These are phyloP conservation scores for Silybum marianum DNA, from an alignment of 129 eudicot species.

Conservation along the genomic window DNA sequence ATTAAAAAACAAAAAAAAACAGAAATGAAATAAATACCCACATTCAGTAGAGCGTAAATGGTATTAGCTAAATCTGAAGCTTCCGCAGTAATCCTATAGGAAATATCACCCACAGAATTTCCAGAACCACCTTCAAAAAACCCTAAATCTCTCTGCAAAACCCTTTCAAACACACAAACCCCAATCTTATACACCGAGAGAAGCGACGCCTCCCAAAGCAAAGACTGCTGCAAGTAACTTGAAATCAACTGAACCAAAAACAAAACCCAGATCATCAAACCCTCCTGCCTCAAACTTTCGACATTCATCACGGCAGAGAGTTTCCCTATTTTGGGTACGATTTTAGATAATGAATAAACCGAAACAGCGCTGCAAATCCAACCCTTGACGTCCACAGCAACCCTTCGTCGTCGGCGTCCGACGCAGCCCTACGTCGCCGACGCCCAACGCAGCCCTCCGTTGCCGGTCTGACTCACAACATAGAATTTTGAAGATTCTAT, in stretches of 20 bases:
- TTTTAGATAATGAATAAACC: constrained; percentile 61
- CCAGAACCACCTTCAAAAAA: constrained; percentile 74
- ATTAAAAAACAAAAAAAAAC: too few species aligned
- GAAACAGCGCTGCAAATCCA: constrained; percentile 82
- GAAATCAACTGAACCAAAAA: constrained; percentile 51
- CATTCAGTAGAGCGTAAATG: constrained; percentile 65
- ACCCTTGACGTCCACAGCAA: constrained; percentile 52
- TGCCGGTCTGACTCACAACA: too few species aligned
- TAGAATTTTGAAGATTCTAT: too few species aligned
- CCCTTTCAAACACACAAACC: constrained; percentile 73
- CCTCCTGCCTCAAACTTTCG: constrained; percentile 38
- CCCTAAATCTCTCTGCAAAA: constrained; percentile 81
- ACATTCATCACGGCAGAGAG: constrained; percentile 38
- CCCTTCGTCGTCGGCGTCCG: too few species aligned
- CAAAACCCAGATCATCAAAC: constrained; percentile 51
- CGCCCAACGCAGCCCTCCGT: too few species aligned
- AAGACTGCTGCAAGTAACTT: constrained; percentile 68
- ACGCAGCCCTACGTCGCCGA: too few species aligned
- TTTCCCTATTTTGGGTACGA: constrained; percentile 56
- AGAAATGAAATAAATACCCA: constrained; percentile 30
- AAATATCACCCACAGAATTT: constrained; percentile 67
- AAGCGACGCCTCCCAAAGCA: constrained; percentile 89
- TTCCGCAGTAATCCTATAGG: constrained; percentile 87
- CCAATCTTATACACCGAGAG: constrained; percentile 55
- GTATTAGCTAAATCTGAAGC: constrained; percentile 86